Base-by-base conservation (phyloP, 805 yeast genomes). In the Monosporozyma aerobia region DNA sequence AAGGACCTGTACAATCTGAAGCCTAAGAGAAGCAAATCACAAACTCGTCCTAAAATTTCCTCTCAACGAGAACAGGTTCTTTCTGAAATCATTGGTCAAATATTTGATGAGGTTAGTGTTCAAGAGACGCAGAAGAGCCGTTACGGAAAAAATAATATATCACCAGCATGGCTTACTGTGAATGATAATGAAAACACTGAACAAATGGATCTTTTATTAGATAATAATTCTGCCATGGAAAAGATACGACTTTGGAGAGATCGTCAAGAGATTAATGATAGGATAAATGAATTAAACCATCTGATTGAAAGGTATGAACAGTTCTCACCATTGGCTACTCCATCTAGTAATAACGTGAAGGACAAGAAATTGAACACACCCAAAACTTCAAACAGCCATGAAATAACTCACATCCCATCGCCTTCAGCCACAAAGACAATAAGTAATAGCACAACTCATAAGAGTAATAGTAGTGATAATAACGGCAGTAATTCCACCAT, bases 211-310 rank as follows among this genome's bases (percentile, higher is more conserved):
- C 14, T 39, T 5, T 23, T 35, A 44, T 7, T 22, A 16, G 44
- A 48, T 1, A 27, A 19, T n/a, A 29, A 47, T 27, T 14, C 50
- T n/a, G 51, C 43, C 7, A 19, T 51, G 25, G 51, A 48, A 19
- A 46, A 48, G 13, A 48, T 48, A 29, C 41, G 44, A 14, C 19
- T 48, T 22, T 41, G 46, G 40, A 40, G 40, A 35, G 54, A 49
- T n/a, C 33, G 51, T 5, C 44, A 55, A 29, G 53, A 51, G 30
- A 50, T 55, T 16, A 51, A 49, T 27, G 32, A 37, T 16, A 57
- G 50, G 45, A 52, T 57, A 9, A 47, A 50, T 14, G 54, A 57
- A 40, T 37, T 57, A 27, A 53, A 53, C 23, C 19, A 10, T 14
- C 43, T 55, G 14, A 50, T 55, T 11, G 52, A 50, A 39, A 51